A percentile compares a stretch with the other conserved stretches of the same genome.
Evolutionary conservation across 129 eudicot genomes (phyloP).

Genomic region (Dittrichia graveolens): DNA sequence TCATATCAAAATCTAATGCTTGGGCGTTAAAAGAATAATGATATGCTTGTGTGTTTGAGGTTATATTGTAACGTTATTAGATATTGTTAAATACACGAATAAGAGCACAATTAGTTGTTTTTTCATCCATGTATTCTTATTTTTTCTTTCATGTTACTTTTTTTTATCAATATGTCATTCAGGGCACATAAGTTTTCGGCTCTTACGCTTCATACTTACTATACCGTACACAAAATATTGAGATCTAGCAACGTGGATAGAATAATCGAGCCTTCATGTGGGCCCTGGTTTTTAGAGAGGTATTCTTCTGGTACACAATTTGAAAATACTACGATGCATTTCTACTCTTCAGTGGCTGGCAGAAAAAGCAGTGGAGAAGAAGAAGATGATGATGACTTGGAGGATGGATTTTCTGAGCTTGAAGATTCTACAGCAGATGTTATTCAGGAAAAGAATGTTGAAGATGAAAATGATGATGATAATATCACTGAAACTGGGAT

Average conservation of each 20-base stretch:
- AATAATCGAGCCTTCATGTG: constrained; percentile 25
- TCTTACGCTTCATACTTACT: constrained; percentile 37
- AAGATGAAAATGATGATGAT: constrained; percentile 39
- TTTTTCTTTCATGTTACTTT: neutral
- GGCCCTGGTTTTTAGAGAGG: constrained; percentile 24
- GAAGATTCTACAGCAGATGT: constrained; percentile 34
- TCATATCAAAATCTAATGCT: neutral
- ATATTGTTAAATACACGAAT: neutral
- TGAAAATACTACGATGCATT: neutral
- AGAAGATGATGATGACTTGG: constrained; percentile 62
- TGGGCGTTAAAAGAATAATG: constrained; percentile 3
- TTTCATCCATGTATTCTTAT: neutral
- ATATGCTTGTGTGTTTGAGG: constrained; percentile 19
- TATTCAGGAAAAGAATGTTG: constrained; percentile 18
- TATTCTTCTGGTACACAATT: constrained; percentile 19
- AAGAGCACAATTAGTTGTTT: neutral
- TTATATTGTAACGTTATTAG: neutral
- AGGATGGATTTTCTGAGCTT: constrained; percentile 77
- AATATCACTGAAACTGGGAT: constrained; percentile 40
- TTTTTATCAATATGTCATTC: constrained; percentile 21
- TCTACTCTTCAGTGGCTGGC: constrained; percentile 60
- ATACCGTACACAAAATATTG: constrained; percentile 36
- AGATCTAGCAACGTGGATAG: constrained; percentile 34
- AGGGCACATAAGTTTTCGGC: constrained; percentile 36
- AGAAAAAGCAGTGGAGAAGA: constrained; percentile 58